Evolutionary conservation across 192 early-diverging fungal genomes (phyloP).

Genomic region (Coemansia sp.): DNA sequence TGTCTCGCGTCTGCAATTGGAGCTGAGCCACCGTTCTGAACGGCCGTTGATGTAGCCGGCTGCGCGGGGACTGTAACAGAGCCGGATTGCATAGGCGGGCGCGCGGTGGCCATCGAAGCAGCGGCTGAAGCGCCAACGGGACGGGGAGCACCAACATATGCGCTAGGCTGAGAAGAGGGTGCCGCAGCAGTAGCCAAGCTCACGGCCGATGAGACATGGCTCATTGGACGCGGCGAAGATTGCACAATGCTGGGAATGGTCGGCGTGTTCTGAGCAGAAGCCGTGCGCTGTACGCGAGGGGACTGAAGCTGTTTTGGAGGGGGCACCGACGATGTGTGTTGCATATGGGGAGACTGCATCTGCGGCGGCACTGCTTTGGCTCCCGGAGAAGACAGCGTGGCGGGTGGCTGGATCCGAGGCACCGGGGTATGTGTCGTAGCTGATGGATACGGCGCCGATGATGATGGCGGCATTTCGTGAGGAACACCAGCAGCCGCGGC

Average conservation of each 20-base stretch:
- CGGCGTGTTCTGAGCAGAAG: constrained; percentile 38
- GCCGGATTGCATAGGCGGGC: background rate
- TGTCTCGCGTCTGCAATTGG: background rate
- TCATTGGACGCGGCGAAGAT: constrained; percentile 18
- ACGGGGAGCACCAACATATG: background rate
- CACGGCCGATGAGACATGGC: background rate
- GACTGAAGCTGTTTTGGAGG: constrained; percentile 36
- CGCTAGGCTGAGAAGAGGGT: background rate
- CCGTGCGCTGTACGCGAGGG: constrained; percentile 32
- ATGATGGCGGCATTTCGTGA: constrained; percentile 15
- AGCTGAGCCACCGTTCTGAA: background rate
- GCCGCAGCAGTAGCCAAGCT: background rate
- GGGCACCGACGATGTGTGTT: constrained; percentile 40
- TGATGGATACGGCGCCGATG: constrained; percentile 10
- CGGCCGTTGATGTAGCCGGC: background rate
- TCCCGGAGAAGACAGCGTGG: constrained; percentile 32
- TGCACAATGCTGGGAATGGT: constrained; percentile 16
- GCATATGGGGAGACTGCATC: constrained; percentile 39
- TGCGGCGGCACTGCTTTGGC: constrained; percentile 21
- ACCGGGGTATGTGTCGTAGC: constrained; percentile 23
- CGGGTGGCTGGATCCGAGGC: constrained; percentile 23
- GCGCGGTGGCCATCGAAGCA: background rate
- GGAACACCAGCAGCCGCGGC: background rate
- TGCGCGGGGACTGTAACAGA: background rate
- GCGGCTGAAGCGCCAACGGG: background rate